These are phyloP conservation scores for Kazachstania psychrophila DNA, from an alignment of 805 yeast species.

Conservation along the genomic window DNA sequence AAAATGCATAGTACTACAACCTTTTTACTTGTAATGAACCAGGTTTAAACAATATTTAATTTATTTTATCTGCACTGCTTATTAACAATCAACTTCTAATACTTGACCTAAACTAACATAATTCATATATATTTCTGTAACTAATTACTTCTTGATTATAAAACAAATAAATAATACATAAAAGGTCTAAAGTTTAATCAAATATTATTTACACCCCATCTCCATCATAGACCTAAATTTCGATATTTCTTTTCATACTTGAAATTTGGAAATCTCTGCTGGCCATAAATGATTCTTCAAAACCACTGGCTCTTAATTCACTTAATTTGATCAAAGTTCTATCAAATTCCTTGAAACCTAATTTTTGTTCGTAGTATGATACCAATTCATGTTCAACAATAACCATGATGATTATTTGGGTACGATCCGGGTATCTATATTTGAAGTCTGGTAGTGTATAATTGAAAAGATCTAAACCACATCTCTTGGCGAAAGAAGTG, in stretches of 20 bases:
- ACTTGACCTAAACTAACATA: no score
- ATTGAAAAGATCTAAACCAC: slow-evolving; percentile 11
- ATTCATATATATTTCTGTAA: no score
- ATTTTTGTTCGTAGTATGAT: slow-evolving; percentile 34
- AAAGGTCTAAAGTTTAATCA: no score
- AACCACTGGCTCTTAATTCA: slow-evolving; percentile 13
- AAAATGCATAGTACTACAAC: no score
- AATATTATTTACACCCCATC: no score
- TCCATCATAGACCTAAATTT: no score
- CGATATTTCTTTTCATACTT: slow-evolving; percentile 8
- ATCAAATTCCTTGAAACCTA: slow-evolving; percentile 31
- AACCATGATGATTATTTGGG: slow-evolving; percentile 32
- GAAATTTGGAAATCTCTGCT: slow-evolving; percentile 35
- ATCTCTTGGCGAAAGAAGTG: slow-evolving; percentile 34
- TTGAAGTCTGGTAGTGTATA: slow-evolving; percentile 11
- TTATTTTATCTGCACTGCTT: no score
- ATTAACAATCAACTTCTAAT: no score
- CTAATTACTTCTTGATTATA: no score
- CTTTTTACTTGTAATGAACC: no score
- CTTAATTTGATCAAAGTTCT: slow-evolving; percentile 20
- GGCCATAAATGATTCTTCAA: slow-evolving; percentile 36
- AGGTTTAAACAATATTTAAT: no score
- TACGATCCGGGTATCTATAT: slow-evolving; percentile 1
- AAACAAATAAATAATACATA: no score
- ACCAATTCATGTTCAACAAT: slow-evolving; percentile 43